A percentile compares a stretch with the other conserved stretches of the same genome.
These are phyloP conservation scores for Beta corolliflora DNA, from an alignment of 179 eudicot genomes.

Conservation along the genomic window DNA sequence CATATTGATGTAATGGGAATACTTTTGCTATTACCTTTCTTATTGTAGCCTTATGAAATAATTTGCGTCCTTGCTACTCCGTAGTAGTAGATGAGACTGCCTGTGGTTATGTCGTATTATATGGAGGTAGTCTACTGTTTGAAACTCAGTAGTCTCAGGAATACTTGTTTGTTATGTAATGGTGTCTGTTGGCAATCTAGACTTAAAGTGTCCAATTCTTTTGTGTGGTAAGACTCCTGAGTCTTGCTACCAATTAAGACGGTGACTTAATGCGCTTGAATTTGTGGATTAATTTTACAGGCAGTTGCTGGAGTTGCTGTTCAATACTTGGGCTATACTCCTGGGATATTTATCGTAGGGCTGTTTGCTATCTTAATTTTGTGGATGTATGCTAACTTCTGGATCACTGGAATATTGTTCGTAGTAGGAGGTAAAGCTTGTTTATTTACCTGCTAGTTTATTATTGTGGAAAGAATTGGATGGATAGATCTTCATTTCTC, in stretches of 20 bases:
- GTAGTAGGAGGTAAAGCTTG: constrained; percentile 80
- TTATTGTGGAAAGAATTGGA: neutral
- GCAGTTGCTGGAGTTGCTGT: constrained; percentile 90
- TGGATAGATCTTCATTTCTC: neutral
- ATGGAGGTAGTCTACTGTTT: neutral
- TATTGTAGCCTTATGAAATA: neutral
- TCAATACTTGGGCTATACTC: constrained; percentile 92
- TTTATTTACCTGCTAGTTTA: constrained; percentile 18
- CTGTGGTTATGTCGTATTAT: neutral
- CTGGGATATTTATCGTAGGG: constrained; percentile 96
- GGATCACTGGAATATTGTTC: constrained; percentile 90
- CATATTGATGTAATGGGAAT: neutral
- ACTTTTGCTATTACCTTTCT: neutral
- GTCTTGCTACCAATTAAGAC: neutral
- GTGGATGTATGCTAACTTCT: constrained; percentile 99
- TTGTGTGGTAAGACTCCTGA: neutral
- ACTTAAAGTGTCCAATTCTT: neutral
- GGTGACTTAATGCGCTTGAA: constrained; percentile 14
- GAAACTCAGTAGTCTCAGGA: neutral
- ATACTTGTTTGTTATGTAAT: neutral
- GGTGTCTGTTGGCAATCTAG: neutral
- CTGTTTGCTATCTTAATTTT: constrained; percentile 80
- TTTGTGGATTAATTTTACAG: constrained; percentile 53
- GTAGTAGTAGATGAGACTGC: neutral
- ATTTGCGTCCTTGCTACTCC: neutral